Base-by-base conservation (phyloP, 192 early-diverging fungal genomes). In the Dissophora globulifera region DNA sequence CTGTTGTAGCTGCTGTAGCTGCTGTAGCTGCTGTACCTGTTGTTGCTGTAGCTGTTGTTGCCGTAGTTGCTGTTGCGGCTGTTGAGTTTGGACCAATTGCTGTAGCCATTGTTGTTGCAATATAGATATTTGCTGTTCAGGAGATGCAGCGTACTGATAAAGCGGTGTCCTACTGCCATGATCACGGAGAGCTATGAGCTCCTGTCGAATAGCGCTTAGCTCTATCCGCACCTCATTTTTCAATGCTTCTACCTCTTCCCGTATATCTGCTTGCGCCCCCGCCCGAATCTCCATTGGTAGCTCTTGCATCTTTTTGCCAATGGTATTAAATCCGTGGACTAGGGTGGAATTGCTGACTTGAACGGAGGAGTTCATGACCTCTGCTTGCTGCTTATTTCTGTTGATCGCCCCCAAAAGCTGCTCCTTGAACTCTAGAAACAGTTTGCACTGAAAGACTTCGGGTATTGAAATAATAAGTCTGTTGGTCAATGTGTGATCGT, bases 371-470 rank as follows among this genome's bases (percentile, higher is more conserved):
- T 26, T 45, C 42, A 59, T 3, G 15, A 59, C 13, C 17, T 16
- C 26, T 17, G 59, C 35, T 19, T 38, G 22, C n/a, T 35, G 29
- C 1, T 47, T 17, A 26, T 62, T 45, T 13, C 8, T 16, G 2
- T 11, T 41, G 12, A 62, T 62, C 1, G 30, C 48, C 2, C 29
- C 19, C 19, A 25, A 20, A 22, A 62, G 45, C 2, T 40, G 13
- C 0, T 6, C 42, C 23, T 48, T 33, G 48, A 50, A 62, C 13
- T 22, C 46, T 30, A 62, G 19, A 38, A 62, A 62, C 32, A 50
- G 0, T 7, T n/a, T 0, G 12, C 59, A 38, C 15, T 35, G 15
- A 32, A 62, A 62, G 17, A 62, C 50, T 5, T 62, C 11, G 20
- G 45, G 48, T 22, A 62, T 31, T 17, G 47, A 48, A 9, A n/a